These are phyloP conservation scores for Marvania coccoides DNA, from an alignment of 139 green algal genomes.

Conservation along the genomic window DNA sequence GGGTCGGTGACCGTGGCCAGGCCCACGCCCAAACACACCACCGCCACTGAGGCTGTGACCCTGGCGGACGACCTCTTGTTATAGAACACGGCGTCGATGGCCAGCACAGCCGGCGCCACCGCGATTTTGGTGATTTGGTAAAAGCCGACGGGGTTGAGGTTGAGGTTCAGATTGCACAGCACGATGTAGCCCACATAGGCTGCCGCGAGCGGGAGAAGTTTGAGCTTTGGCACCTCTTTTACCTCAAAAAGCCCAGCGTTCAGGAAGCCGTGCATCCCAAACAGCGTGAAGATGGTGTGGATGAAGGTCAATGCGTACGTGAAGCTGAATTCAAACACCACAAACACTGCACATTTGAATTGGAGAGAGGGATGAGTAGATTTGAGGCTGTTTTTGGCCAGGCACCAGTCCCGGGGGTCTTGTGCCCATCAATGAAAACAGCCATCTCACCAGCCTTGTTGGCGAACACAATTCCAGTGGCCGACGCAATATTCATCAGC, in stretches of 20 bases:
- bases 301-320: conserved; percentile 74
- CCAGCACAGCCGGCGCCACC: conserved; percentile 76
- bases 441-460: conserved; percentile 60
- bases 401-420: too few relatives aligned
- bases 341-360: conserved; percentile 36
- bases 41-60: conserved; percentile 47
- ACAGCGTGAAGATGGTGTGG: conserved; percentile 70
- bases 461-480: conserved; percentile 73
- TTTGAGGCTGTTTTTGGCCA: too few relatives aligned
- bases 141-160: conserved; percentile 84
- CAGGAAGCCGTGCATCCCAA: conserved; percentile 38
- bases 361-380: neutral
- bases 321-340: conserved; percentile 64
- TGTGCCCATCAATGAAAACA: too few relatives aligned
- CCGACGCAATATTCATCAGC: conserved; percentile 44
- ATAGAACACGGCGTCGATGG: conserved; percentile 60
- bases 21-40: conserved; percentile 72
- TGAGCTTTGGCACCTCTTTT: conserved; percentile 39
- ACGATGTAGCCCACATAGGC: conserved; percentile 86
- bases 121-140: conserved; percentile 88
- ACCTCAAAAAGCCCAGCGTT: conserved; percentile 43
- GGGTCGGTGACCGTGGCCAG: conserved; percentile 73
- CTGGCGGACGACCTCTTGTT: conserved; percentile 25
- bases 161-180: conserved; percentile 76
- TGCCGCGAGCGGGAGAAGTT: conserved; percentile 56